Base-by-base conservation (phyloP, 2,329 filamentous ascomycete species). In the Chaetomium olivaceum region DNA sequence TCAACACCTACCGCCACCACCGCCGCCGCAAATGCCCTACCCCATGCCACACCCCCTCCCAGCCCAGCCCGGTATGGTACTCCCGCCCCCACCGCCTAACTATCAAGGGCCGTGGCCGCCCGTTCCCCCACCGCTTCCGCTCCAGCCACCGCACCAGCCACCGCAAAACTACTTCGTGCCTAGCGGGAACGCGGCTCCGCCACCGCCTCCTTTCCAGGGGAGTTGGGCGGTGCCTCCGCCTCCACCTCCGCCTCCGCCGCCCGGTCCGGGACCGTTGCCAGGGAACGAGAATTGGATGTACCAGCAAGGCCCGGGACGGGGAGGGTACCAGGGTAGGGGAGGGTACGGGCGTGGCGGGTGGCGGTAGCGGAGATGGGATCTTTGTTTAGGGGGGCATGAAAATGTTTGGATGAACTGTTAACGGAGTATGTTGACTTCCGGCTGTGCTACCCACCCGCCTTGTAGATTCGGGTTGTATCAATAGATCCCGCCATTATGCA, bases 61-160 rank as follows among this genome's bases (percentile, higher is more conserved):
- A 3, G 64, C 55, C 23, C 70, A 70, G 11, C 66, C 51, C 46
- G 48, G 70, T 43, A 62, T 64, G 57, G 67, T 57, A 69, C 62
- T 58, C 23, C 58, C 63, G 4, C 79, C 77, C 6, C 78, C 76
- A 0, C 78, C 78, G 11, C 70, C 70, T 16, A 78, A 78, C 5
- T 81, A 78, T 60, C 74, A 76, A 58, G 80, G 79, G 2, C 75
- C 76, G 12, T 82, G 81, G 80, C 80, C 76, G 8, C 76, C 76
- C 7, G 73, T 77, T 3, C 77, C 78, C 8, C 78, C 79, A 3
- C 63, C 64, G 1, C n/a, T 61, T n/a, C 57, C 55, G 33, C 61
- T 54, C n/a, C 61, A 51, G 29, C 46, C 52, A 3, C 62, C 63
- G 23, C 70, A 58, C n/a, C 61, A 51, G 29, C 46, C 52, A 3